Evolutionary conservation across 2,329 filamentous ascomycete genomes (phyloP).

Genomic region (Fusarium tjaetaba): DNA sequence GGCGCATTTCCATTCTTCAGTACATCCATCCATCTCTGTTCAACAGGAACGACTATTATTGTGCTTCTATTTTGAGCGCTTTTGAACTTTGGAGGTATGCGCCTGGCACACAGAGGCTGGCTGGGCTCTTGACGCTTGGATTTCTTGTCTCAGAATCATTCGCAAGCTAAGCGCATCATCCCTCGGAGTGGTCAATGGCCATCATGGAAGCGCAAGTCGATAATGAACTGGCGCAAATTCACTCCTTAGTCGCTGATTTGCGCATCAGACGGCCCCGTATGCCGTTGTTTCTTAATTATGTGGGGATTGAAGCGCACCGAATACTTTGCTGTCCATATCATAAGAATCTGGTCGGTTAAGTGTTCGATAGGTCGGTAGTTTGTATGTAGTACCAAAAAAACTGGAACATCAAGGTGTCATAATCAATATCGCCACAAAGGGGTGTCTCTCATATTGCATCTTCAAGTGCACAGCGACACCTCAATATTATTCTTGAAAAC

Average conservation of each 20-base stretch:
- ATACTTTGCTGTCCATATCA: neutral
- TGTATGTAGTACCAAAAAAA: conserved; percentile 10
- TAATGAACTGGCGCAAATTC: conserved; percentile 12
- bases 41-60: neutral
- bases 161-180: conserved; percentile 29
- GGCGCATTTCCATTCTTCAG: conserved; percentile 3
- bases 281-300: neutral
- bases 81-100: conserved; percentile 10
- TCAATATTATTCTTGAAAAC: neutral
- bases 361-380: neutral
- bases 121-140: conserved; percentile 8
- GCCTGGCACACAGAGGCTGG: conserved; percentile 7
- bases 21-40: neutral
- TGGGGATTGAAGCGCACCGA: neutral
- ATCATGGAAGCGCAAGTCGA: conserved; percentile 10
- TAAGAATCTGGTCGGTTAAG: neutral
- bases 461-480: neutral
- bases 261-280: neutral
- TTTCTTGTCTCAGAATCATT: conserved; percentile 30
- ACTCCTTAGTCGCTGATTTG: neutral
- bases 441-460: neutral
- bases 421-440: conserved; percentile 23
- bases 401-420: conserved; percentile 23
- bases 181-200: conserved; percentile 5
- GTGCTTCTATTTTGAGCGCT: conserved; percentile 3